A percentile compares a stretch with the other conserved stretches of the same genome.
Conservation (phyloP, 2,329 filamentous ascomycete species). For the Helminthosporium solani region DNA sequence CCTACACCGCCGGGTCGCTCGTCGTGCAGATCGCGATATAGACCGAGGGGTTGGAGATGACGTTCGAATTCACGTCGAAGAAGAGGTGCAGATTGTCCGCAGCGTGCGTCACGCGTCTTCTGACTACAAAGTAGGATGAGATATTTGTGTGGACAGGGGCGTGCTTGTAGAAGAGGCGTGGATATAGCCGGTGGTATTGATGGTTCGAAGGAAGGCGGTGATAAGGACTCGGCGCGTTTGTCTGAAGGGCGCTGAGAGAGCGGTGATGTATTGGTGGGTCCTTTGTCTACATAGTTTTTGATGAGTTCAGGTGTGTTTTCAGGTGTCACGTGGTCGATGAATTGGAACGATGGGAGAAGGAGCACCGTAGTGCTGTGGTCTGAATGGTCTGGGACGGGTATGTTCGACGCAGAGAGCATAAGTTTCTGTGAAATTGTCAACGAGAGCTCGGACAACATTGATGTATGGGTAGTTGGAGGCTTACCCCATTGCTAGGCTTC, state of each 20-base stretch:
- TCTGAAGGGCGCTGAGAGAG: slow-evolving; percentile 37
- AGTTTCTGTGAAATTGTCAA: slow-evolving; percentile 58
- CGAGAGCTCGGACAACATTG: neutral
- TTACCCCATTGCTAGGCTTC: slow-evolving; percentile 67
- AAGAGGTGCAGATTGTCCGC: slow-evolving; percentile 88
- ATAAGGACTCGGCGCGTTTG: slow-evolving; percentile 17
- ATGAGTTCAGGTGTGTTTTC: slow-evolving; percentile 71
- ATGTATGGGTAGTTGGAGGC: slow-evolving; percentile 37
- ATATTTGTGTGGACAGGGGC: slow-evolving; percentile 76
- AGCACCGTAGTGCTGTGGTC: slow-evolving; percentile 71
- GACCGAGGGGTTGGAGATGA: slow-evolving; percentile 77
- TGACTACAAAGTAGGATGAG: slow-evolving; percentile 94
- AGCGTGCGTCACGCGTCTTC: slow-evolving; percentile 88
- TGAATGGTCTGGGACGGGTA: slow-evolving; percentile 70
- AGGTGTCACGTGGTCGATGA: slow-evolving; percentile 82
- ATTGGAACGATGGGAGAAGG: slow-evolving; percentile 79
- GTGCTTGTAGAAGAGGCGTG: slow-evolving; percentile 52
- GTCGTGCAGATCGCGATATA: slow-evolving; percentile 86
- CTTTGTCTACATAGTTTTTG: slow-evolving; percentile 64
- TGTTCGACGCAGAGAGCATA: slow-evolving; percentile 91
- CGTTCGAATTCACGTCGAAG: slow-evolving; percentile 86
- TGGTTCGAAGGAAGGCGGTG: slow-evolving; percentile 12
- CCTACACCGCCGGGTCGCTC: slow-evolving; percentile 87
- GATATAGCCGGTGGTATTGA: slow-evolving; percentile 31
- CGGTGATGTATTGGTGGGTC: slow-evolving; percentile 72